Conservation (phyloP, 2,329 filamentous ascomycete genomes). For the Ophiostoma tasmaniense region DNA sequence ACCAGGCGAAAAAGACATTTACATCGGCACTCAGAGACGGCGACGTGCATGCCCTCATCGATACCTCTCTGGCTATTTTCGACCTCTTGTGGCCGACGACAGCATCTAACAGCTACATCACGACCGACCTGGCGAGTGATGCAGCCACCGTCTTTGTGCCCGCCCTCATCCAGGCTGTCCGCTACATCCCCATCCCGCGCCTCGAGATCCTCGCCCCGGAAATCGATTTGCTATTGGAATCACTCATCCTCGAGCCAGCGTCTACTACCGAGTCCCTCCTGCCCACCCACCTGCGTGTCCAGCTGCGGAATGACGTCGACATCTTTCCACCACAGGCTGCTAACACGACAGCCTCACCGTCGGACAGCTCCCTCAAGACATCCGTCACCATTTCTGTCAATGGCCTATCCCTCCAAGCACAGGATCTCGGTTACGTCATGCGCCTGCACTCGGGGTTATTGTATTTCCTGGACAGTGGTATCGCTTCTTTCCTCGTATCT, state of each 20-base stretch:
- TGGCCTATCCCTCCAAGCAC: slow-evolving; percentile 73
- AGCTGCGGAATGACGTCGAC: slow-evolving; percentile 79
- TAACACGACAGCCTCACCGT: slow-evolving; percentile 35
- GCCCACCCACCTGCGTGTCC: slow-evolving; percentile 70
- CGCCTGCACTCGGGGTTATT: slow-evolving; percentile 69
- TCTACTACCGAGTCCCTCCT: slow-evolving; percentile 83
- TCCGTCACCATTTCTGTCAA: slow-evolving; percentile 70
- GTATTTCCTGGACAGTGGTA: slow-evolving; percentile 69
- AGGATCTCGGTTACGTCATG: slow-evolving; percentile 86
- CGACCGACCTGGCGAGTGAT: slow-evolving; percentile 59
- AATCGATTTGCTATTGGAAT: slow-evolving; percentile 80
- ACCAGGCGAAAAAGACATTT: slow-evolving; percentile 59
- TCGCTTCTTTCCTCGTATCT: slow-evolving; percentile 78
- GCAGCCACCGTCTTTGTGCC: slow-evolving; percentile 74
- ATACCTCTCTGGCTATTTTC: slow-evolving; percentile 59
- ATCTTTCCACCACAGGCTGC: slow-evolving; percentile 44
- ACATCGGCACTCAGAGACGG: slow-evolving; percentile 61
- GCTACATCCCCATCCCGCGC: slow-evolving; percentile 83
- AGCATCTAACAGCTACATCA: slow-evolving; percentile 30
- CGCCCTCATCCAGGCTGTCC: slow-evolving; percentile 63
- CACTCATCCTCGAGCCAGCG: slow-evolving; percentile 82
- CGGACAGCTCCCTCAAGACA: slow-evolving; percentile 51
- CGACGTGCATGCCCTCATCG: slow-evolving; percentile 60
- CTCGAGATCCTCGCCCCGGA: slow-evolving; percentile 79
- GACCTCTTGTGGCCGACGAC: slow-evolving; percentile 56